Percentiles rank a stretch among this genome's conserved stretches.
Conservation (phyloP, 768 basidiomycete genomes). For the Podaxis sp. region DNA sequence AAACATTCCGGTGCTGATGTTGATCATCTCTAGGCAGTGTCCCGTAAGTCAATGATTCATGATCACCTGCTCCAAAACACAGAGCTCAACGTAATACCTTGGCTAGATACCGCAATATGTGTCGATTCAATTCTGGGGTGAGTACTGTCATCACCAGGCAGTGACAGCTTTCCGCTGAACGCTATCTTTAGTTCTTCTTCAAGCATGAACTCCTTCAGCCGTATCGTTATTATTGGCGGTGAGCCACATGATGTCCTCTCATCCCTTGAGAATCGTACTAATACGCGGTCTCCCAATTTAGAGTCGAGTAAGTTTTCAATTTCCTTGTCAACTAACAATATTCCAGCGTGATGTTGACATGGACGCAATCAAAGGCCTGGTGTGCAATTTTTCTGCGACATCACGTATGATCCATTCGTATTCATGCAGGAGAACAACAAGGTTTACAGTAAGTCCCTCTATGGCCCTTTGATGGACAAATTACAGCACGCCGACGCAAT, state of each 20-base stretch:
- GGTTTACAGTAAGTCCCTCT: slow-evolving; percentile 31
- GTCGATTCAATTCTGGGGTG: slow-evolving; percentile 90
- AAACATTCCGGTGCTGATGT: slow-evolving; percentile 4
- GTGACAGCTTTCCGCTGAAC: neutral
- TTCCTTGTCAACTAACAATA: neutral
- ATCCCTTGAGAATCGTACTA: slow-evolving; percentile 1
- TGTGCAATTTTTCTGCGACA: slow-evolving; percentile 72
- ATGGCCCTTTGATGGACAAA: neutral
- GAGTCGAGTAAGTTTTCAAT: slow-evolving; percentile 62
- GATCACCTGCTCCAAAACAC: neutral
- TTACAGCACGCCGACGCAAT: neutral
- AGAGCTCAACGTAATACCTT: neutral
- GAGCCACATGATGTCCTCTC: slow-evolving; percentile 13
- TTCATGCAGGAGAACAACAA: slow-evolving; percentile 68
- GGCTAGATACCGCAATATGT: slow-evolving; percentile 87
- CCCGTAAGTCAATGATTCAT: slow-evolving; percentile 41
- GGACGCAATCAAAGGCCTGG: slow-evolving; percentile 45
- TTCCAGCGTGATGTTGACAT: neutral
- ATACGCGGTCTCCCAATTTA: slow-evolving; percentile 19
- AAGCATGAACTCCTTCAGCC: slow-evolving; percentile 69
- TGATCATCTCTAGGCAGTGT: slow-evolving; percentile 50
- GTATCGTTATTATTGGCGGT: slow-evolving; percentile 84
- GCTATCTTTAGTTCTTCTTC: slow-evolving; percentile 65
- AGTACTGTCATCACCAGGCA: slow-evolving; percentile 18
- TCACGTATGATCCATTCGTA: slow-evolving; percentile 78